Evolutionary conservation across 2,329 filamentous ascomycete species (phyloP).

Genomic region (Cladosporium sp.): DNA sequence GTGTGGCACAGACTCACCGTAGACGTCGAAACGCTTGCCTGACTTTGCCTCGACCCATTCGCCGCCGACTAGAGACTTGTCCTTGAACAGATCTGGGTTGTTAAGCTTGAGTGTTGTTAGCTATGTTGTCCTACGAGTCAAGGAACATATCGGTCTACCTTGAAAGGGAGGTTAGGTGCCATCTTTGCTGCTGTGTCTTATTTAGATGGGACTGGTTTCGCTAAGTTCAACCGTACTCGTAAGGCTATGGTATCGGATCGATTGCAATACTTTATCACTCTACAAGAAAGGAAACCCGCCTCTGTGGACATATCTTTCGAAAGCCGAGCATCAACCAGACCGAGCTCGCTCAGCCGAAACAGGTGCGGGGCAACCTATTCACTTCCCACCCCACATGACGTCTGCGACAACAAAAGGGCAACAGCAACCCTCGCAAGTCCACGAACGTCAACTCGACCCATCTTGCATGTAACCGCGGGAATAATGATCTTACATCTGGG

Average conservation of each 20-base stretch:
- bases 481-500: not conserved
- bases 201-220: not conserved
- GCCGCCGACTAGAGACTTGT: slow-evolving; percentile 56
- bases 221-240: not conserved
- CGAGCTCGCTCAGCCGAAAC: not conserved
- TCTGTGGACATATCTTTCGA: not conserved
- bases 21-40: slow-evolving; percentile 58
- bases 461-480: slow-evolving; percentile 12
- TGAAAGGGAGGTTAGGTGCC: slow-evolving; percentile 45
- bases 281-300: not conserved
- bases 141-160: slow-evolving; percentile 33
- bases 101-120: slow-evolving; percentile 46
- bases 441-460: not conserved
- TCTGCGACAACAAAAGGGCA: not conserved
- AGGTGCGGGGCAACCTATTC: slow-evolving; percentile 15
- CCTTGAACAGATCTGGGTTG: slow-evolving; percentile 55
- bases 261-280: not conserved
- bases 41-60: slow-evolving; percentile 58
- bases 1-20: slow-evolving; percentile 40
- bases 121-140: not conserved
- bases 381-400: slow-evolving; percentile 14
- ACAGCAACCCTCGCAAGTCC: not conserved
- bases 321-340: not conserved
- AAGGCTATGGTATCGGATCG: not conserved
- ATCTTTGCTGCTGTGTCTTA: slow-evolving; percentile 24